Conservation (phyloP, 225 moss, liverwort and hornwort genomes). For the Bryoerythrophyllum caledonicum region DNA sequence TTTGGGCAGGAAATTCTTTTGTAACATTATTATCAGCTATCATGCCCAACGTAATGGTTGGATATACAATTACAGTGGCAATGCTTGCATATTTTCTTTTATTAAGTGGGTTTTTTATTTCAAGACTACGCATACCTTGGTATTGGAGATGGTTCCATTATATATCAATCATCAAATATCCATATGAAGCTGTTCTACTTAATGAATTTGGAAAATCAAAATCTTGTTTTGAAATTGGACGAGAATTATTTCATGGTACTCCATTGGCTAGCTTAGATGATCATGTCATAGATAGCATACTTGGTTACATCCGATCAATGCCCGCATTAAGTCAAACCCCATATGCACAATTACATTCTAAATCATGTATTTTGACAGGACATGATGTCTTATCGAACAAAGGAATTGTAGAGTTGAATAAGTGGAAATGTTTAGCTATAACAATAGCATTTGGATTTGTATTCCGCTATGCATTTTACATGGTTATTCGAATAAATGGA, state of each 20-base stretch:
- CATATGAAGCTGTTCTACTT: conserved; percentile 70
- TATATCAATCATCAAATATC: conserved; percentile 79
- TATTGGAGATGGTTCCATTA: conserved; percentile 94
- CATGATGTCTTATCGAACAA: conserved; percentile 42
- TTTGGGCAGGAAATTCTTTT: conserved; percentile 43
- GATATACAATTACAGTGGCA: conserved; percentile 68
- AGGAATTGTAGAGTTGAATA: conserved; percentile 48
- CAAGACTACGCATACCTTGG: conserved; percentile 50
- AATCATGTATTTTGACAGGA: conserved; percentile 55
- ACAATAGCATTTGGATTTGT: conserved; percentile 66
- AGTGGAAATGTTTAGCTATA: conserved; percentile 69
- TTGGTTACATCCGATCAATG: conserved; percentile 24
- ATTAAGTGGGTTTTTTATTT: conserved; percentile 80
- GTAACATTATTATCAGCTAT: conserved; percentile 70
- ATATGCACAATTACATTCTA: conserved; percentile 38
- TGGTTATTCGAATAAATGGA: conserved; percentile 42
- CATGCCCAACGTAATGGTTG: conserved; percentile 66
- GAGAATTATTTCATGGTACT: conserved; percentile 55
- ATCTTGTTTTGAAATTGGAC: conserved; percentile 61
- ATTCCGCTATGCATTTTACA: conserved; percentile 60
- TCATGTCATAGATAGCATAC: conserved; percentile 31
- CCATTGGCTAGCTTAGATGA: conserved; percentile 46
- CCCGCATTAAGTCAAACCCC: conserved; percentile 31
- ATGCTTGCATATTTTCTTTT: conserved; percentile 75
- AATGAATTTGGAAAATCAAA: conserved; percentile 59